Percentiles rank a stretch among this genome's conserved stretches.
phyloP scores from a whole-genome alignment of 345 rosid genomes.

The Passiflora organensis region DNA sequence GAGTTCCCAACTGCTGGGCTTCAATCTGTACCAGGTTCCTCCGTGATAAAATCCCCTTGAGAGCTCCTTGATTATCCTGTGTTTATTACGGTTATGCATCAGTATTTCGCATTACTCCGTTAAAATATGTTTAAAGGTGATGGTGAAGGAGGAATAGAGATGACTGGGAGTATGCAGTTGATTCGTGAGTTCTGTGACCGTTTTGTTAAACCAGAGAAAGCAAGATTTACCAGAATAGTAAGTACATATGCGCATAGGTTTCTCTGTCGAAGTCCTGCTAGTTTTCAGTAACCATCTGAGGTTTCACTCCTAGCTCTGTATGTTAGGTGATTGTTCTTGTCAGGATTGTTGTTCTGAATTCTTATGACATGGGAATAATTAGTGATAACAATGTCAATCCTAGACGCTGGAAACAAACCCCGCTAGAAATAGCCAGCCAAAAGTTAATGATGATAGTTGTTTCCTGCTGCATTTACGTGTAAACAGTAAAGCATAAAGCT shows the following conservation, averaged over 20 bases:
- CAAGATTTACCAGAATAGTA: constrained; percentile 70
- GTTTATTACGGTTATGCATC: background rate
- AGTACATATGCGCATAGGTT: constrained; percentile 7
- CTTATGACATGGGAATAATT: no score
- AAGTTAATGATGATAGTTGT: no score
- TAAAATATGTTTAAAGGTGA: constrained; percentile 45
- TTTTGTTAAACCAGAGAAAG: constrained; percentile 52
- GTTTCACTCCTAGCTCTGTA: no score
- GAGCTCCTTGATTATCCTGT: background rate
- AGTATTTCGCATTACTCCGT: background rate
- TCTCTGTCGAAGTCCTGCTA: no score
- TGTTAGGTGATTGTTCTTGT: no score
- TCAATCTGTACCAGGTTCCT: constrained; percentile 76
- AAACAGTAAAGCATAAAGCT: background rate
- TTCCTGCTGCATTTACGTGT: background rate
- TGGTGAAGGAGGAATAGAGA: constrained; percentile 94
- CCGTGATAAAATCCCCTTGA: background rate
- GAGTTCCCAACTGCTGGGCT: constrained; percentile 96
- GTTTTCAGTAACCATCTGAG: no score
- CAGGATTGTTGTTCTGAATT: no score
- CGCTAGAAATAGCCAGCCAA: no score
- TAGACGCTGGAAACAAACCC: no score
- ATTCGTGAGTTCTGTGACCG: constrained; percentile 81
- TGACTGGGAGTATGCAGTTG: constrained; percentile 84
- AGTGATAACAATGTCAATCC: no score